phyloP scores from a whole-genome alignment of 2,329 filamentous ascomycete species.

The Cercospora brassicicola region DNA sequence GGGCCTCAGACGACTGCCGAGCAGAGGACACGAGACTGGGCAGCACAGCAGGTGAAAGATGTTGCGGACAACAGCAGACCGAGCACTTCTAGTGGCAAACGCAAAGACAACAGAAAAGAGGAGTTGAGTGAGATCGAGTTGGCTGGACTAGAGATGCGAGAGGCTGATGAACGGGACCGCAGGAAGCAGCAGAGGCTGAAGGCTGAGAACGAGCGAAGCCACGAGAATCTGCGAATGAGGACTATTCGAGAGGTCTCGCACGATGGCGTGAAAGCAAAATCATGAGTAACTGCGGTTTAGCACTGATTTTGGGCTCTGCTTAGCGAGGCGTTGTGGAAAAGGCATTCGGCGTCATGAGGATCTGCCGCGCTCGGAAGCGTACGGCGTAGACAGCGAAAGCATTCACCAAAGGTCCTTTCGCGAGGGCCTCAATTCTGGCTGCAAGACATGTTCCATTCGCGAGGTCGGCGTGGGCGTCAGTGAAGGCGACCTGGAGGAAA shows the following conservation, averaged over 20 bases:
- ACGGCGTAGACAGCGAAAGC: neutral
- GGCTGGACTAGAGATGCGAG: slow-evolving; percentile 39
- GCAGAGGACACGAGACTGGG: slow-evolving; percentile 40
- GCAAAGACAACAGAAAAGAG: slow-evolving; percentile 29
- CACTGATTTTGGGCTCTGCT: neutral
- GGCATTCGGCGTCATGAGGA: neutral
- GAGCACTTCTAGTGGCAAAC: slow-evolving; percentile 10
- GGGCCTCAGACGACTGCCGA: slow-evolving; percentile 36
- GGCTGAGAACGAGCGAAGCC: slow-evolving; percentile 9
- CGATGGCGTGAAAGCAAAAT: slow-evolving; percentile 14
- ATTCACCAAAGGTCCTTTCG: neutral
- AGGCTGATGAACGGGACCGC: slow-evolving; percentile 35
- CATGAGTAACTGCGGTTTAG: neutral
- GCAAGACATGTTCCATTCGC: neutral
- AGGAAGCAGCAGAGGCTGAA: slow-evolving; percentile 27
- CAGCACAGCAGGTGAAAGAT: slow-evolving; percentile 31
- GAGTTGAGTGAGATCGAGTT: slow-evolving; percentile 37
- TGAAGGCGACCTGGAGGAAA: neutral
- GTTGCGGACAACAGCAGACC: slow-evolving; percentile 12
- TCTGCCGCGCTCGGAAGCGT: neutral
- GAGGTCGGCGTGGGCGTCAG: neutral
- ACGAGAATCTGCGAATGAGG: slow-evolving; percentile 16
- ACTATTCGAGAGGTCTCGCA: slow-evolving; percentile 17
- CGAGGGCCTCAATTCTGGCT: neutral
- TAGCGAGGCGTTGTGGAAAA: slow-evolving; percentile 13